phyloP scores from a whole-genome alignment of 805 yeast genomes.

The Ogataea nitratoaversa region DNA sequence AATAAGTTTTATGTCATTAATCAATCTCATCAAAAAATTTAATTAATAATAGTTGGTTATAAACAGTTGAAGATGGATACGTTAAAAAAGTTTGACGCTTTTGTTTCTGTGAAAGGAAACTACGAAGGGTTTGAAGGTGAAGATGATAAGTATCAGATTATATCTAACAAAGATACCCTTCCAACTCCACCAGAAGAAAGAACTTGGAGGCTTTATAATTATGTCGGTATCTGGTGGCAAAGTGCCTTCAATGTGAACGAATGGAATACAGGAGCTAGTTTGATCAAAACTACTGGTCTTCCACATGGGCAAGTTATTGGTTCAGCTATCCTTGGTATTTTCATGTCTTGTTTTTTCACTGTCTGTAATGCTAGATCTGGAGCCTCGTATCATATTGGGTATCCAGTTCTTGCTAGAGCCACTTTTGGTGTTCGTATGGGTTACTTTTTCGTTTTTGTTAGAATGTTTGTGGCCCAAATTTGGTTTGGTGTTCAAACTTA shows the following conservation, averaged over 20 bases:
- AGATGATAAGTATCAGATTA: conserved; percentile 19
- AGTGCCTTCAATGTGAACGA: conserved; percentile 25
- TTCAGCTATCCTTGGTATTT: conserved; percentile 11
- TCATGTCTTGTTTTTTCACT: conserved; percentile 13
- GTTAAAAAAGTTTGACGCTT: conserved; percentile 24
- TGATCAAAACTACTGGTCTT: conserved; percentile 22
- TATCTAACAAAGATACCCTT: conserved; percentile 35
- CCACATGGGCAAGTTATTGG: conserved; percentile 19
- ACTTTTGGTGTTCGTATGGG: conserved; percentile 35
- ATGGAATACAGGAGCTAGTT: conserved; percentile 28
- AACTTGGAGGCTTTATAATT: conserved; percentile 32
- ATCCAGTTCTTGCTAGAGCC: conserved; percentile 34
- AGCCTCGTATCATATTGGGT: conserved; percentile 32
- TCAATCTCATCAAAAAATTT: too few relatives aligned
- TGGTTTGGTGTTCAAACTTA: conserved; percentile 38
- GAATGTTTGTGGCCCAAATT: conserved; percentile 33
- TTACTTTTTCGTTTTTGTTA: conserved; percentile 31
- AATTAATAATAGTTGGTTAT: too few relatives aligned
- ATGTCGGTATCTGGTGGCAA: conserved; percentile 24
- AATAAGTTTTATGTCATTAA: too few relatives aligned
- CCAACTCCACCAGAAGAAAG: conserved; percentile 34
- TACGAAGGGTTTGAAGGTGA: conserved; percentile 12
- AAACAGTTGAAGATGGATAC: conserved; percentile 19
- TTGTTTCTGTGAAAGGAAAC: conserved; percentile 7
- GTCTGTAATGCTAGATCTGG: conserved; percentile 18